These are phyloP conservation scores for Gymnopus androsaceus DNA, from an alignment of 1,284 basidiomycete genomes.

Conservation along the genomic window DNA sequence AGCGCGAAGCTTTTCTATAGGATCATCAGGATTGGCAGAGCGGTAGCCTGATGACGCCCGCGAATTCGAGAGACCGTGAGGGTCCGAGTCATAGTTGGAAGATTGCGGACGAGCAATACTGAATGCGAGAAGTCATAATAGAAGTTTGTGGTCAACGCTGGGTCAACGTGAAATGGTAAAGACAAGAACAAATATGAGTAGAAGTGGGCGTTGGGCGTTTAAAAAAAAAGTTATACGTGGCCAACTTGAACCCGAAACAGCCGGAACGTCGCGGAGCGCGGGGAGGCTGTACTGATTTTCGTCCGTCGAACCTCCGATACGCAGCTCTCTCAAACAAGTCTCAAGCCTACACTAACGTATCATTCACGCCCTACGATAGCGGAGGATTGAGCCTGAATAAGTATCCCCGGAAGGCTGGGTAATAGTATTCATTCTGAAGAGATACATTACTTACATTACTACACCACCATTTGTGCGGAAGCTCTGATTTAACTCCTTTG, in stretches of 20 bases:
- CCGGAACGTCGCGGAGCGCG: not conserved
- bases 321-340: too few species aligned
- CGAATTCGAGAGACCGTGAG: slow-evolving; percentile 72
- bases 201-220: not conserved
- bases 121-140: slow-evolving; percentile 80
- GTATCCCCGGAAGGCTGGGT: too few species aligned
- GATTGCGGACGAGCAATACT: slow-evolving; percentile 75
- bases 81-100: slow-evolving; percentile 61
- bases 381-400: too few species aligned
- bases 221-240: not conserved
- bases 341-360: too few species aligned
- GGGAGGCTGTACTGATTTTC: too few species aligned
- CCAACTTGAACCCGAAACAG: not conserved
- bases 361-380: too few species aligned
- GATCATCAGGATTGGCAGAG: slow-evolving; percentile 78
- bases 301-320: too few species aligned
- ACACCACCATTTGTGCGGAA: too few species aligned
- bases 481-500: too few species aligned
- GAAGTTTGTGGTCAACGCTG: slow-evolving; percentile 24
- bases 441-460: too few species aligned
- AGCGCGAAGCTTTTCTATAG: slow-evolving; percentile 81
- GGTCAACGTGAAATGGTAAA: slow-evolving; percentile 8
- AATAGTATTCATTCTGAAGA: too few species aligned
- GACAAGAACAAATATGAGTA: not conserved
- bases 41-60: slow-evolving; percentile 70